phyloP scores from a whole-genome alignment of 495 filamentous ascomycete genomes.

The Astrocystis sublimbata region DNA sequence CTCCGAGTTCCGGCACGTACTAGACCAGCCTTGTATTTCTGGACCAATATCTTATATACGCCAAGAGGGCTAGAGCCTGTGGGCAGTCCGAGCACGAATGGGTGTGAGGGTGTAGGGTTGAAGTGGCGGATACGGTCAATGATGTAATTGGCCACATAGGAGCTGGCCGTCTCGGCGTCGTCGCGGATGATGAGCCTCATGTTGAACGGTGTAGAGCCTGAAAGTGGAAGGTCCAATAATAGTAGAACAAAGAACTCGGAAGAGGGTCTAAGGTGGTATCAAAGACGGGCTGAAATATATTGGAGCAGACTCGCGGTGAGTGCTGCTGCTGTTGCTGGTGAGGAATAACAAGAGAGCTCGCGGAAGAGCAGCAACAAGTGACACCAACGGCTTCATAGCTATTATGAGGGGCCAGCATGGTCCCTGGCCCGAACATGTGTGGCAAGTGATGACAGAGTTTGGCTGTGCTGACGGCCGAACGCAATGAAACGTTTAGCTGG shows the following conservation, averaged over 20 bases:
- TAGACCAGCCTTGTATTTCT: conserved; percentile 71
- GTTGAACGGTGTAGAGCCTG: conserved; percentile 21
- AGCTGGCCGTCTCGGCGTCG: conserved; percentile 62
- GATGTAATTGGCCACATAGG: conserved; percentile 82
- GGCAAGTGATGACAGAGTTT: conserved; percentile 17
- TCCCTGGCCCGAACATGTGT: conserved; percentile 13
- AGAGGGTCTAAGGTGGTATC: conserved; percentile 15
- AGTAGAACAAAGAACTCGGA: conserved; percentile 22
- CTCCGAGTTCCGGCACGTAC: conserved; percentile 22
- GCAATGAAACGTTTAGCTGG: conserved; percentile 36
- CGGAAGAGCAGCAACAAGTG: conserved; percentile 11
- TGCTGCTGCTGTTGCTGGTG: conserved; percentile 11
- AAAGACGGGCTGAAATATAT: conserved; percentile 7
- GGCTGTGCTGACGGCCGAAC: conserved; percentile 24
- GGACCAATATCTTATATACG: conserved; percentile 76
- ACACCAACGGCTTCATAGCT: conserved; percentile 21
- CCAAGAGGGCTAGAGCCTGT: conserved; percentile 78
- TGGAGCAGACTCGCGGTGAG: conserved; percentile 13
- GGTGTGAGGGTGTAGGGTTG: conserved; percentile 65
- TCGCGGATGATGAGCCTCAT: conserved; percentile 88
- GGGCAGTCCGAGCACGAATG: conserved; percentile 81
- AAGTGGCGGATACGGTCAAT: conserved; percentile 75
- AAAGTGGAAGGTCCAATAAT: conserved; percentile 17
- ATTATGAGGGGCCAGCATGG: conserved; percentile 31
- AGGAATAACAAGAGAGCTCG: conserved; percentile 19